Conservation (phyloP, 352 stramenopile species). For the Globisporangium paddicum region DNA sequence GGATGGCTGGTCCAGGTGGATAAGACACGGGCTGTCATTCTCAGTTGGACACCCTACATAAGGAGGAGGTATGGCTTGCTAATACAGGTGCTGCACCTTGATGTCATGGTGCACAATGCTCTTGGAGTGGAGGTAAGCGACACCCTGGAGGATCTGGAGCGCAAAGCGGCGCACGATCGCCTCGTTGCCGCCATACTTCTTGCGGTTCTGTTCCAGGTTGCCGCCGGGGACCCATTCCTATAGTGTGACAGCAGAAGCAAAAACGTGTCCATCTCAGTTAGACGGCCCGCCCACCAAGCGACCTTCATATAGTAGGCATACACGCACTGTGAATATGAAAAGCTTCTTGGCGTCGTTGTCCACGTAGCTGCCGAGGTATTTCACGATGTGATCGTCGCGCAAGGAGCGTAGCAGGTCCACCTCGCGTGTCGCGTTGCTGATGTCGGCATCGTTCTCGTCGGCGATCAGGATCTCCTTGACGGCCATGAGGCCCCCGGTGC, state of each 20-base stretch:
- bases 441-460: conserved; percentile 34
- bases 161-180: conserved; percentile 71
- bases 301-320: background rate
- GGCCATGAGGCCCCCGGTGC: conserved; percentile 84
- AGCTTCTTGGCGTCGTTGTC: conserved; percentile 59
- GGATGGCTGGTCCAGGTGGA: conserved; percentile 31
- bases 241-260: background rate
- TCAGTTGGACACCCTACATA: too few relatives aligned
- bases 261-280: background rate
- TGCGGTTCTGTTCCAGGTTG: conserved; percentile 74
- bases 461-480: conserved; percentile 60
- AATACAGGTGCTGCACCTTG: conserved; percentile 47
- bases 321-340: conserved; percentile 78
- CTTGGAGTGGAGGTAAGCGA: conserved; percentile 86
- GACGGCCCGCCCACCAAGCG: background rate
- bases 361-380: conserved; percentile 87
- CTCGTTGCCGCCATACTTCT: conserved; percentile 77
- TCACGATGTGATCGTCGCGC: conserved; percentile 90
- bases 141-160: conserved; percentile 71
- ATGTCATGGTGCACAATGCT: conserved; percentile 82
- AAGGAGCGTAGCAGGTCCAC: conserved; percentile 87
- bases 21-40: background rate
- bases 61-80: too few relatives aligned
- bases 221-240: conserved; percentile 87
- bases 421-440: conserved; percentile 50